A percentile compares a stretch with the other conserved stretches of the same genome.
These are phyloP conservation scores for Saturnispora bothae DNA, from an alignment of 805 yeast species.

Conservation along the genomic window DNA sequence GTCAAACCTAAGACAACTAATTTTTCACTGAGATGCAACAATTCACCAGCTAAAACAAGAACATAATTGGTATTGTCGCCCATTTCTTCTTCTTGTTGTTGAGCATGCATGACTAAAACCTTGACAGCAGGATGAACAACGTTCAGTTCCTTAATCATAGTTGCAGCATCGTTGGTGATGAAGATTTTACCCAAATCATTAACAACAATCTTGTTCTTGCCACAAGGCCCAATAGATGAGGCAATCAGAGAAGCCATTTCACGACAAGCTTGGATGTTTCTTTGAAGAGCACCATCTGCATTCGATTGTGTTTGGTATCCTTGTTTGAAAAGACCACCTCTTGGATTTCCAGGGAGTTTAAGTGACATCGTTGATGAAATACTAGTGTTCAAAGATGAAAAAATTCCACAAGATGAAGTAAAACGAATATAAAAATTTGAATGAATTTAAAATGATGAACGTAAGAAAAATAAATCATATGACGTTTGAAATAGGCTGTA, in stretches of 20 bases:
- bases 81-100: conserved; percentile 95
- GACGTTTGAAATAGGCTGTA: too few species aligned
- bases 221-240: conserved; percentile 96
- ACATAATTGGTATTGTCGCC: conserved; percentile 95
- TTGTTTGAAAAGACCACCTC: conserved; percentile 87
- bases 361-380: conserved; percentile 83
- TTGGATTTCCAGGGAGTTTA: conserved; percentile 86
- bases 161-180: conserved; percentile 96
- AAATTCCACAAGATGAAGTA: not conserved
- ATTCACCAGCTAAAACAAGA: conserved; percentile 84
- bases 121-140: conserved; percentile 97
- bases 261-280: conserved; percentile 89
- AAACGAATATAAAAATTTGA: too few species aligned
- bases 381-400: too few species aligned
- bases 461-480: too few species aligned
- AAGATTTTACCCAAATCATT: conserved; percentile 78
- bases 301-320: conserved; percentile 82
- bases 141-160: conserved; percentile 86
- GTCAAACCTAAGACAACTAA: conserved; percentile 75
- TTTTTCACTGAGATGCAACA: conserved; percentile 78
- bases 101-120: conserved; percentile 88
- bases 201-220: conserved; percentile 91
- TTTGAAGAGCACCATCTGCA: conserved; percentile 88
- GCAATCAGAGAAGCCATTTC: conserved; percentile 87
- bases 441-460: too few species aligned